Base-by-base conservation (phyloP, 2,329 filamentous ascomycete genomes). In the Xylariaceae sp. region DNA sequence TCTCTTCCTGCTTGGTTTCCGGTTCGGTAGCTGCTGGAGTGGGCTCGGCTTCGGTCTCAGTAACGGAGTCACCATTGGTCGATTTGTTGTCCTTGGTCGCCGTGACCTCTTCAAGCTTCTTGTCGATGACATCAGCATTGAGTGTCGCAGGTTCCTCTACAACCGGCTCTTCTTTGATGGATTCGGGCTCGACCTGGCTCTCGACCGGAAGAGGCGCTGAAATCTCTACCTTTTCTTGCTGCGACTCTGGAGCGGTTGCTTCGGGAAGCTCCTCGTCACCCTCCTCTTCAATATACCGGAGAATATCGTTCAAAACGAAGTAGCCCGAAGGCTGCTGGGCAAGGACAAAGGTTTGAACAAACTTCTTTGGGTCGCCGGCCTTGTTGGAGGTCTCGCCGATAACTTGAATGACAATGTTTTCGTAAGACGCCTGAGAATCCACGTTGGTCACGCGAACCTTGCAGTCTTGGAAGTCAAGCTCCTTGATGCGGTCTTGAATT, bases 381-480 rank as follows among this genome's bases (percentile, higher is more conserved):
- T 94, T 94, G 79, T 95, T 96, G 58, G 90, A 95, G 59, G 93
- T 94, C 70, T 97, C 91, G 52, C 93, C 93, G 62, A 98, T 96
- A 57, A 97, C 93, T 67, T 95, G 90, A 59, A 98, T 94, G 56
- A 98, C 83, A 55, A 98, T 97, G 71, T 90, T 94, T 48, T 90
- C 82, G 64, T 83, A 86, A 9, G 91, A 96, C 49, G 85, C 85
- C 69, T 98, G 91, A 15, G 90, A 91, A 68, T 98, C 93, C 60
- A 98, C 93, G 61, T 98, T 98, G 66, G 91, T 87, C 56, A 98
- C 87, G 63, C 93, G 89, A 60, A 98, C 91, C 73, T 98, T 98
- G 81, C 88, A 94, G 66, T 97, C 89, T 65, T 95, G 87, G 74
- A 95, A 95, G 54, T 94, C 87, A 51, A 97, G 83, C 52, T 85